Evolutionary conservation across 23 red algal species (phyloP).

Genomic region (Gracilaria caudata): DNA sequence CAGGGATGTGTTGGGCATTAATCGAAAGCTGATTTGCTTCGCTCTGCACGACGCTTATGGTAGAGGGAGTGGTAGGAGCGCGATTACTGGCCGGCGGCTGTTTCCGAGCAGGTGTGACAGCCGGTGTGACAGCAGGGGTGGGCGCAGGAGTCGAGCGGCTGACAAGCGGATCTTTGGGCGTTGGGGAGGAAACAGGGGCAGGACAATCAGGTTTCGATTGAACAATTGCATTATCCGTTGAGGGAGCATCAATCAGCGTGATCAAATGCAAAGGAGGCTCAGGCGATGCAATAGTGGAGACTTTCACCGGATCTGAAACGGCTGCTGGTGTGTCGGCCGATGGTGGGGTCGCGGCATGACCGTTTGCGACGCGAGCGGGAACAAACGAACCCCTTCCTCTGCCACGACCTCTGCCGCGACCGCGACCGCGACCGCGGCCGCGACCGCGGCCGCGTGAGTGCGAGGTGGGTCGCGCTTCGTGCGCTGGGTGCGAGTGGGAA

Average conservation of each 20-base stretch:
- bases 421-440: not conserved
- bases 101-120: not conserved
- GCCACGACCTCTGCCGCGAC: not conserved
- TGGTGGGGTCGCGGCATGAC: not conserved
- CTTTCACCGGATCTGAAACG: not conserved
- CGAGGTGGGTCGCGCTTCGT: not conserved
- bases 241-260: not conserved
- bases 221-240: not conserved
- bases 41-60: not conserved
- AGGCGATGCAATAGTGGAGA: not conserved
- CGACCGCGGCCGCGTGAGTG: not conserved
- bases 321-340: not conserved
- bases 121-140: no score
- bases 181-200: not conserved
- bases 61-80: not conserved
- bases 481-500: not conserved
- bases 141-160: no score
- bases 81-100: not conserved
- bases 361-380: not conserved
- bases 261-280: not conserved
- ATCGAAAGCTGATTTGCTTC: not conserved
- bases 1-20: not conserved
- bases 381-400: not conserved
- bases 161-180: not conserved
- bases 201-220: not conserved